phyloP scores from a whole-genome alignment of 768 basidiomycete species.

The Termitomyces sp. region DNA sequence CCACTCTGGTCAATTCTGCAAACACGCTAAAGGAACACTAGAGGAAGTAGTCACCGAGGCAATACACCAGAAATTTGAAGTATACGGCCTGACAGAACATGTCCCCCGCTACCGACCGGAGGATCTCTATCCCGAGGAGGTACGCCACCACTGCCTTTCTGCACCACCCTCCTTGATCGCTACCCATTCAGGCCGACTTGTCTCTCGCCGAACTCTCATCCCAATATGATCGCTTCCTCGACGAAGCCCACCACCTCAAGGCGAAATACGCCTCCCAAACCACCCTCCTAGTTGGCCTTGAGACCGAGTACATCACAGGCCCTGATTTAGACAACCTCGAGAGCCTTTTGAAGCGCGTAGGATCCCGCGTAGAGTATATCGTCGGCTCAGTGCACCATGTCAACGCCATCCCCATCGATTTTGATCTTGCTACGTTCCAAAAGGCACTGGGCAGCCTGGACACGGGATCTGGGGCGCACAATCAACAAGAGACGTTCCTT shows the following conservation, averaged over 20 bases:
- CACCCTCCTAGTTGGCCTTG: constrained; percentile 79
- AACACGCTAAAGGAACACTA: constrained; percentile 76
- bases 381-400: constrained; percentile 96
- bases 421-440: constrained; percentile 70
- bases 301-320: constrained; percentile 84
- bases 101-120: constrained; percentile 76
- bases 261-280: constrained; percentile 56
- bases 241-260: constrained; percentile 78
- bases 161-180: not conserved
- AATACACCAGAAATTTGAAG: constrained; percentile 68
- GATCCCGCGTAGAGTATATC: constrained; percentile 69
- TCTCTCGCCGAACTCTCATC: constrained; percentile 43
- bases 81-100: constrained; percentile 91
- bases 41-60: constrained; percentile 82
- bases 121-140: constrained; percentile 97
- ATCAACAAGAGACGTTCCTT: constrained; percentile 44
- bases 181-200: constrained; percentile 44
- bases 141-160: constrained; percentile 25
- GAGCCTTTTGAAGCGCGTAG: constrained; percentile 42
- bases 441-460: constrained; percentile 45
- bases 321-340: constrained; percentile 59
- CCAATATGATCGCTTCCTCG: constrained; percentile 72
- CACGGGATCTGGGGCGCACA: not conserved
- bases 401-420: constrained; percentile 85
- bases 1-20: constrained; percentile 93